Evolutionary conservation across 1,284 basidiomycete species (phyloP).

Genomic region (Ceratobasidium papillatum): DNA sequence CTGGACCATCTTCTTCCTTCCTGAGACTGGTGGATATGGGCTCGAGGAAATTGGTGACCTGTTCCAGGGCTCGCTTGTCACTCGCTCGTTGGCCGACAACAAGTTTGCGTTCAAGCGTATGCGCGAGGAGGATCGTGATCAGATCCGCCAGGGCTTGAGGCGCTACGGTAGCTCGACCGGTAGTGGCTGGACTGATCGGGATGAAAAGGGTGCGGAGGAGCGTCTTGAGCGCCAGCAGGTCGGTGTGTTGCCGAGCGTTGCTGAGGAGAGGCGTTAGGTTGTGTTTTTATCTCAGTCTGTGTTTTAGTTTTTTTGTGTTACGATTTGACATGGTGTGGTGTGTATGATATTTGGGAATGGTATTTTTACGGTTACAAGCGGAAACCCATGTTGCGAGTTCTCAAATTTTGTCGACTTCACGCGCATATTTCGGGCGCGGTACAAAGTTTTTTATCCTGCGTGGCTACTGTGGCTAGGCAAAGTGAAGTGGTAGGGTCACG

Average conservation of each 20-base stretch:
- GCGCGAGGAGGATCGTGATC: slow-evolving; percentile 38
- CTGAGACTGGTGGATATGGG: slow-evolving; percentile 49
- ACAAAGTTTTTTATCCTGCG: too few relatives aligned
- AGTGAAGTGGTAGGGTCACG: too few relatives aligned
- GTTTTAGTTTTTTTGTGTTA: background rate
- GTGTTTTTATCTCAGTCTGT: background rate
- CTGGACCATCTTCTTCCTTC: slow-evolving; percentile 49
- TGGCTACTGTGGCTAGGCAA: too few relatives aligned
- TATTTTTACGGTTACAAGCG: background rate
- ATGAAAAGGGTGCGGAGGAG: slow-evolving; percentile 29
- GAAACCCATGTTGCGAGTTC: too few relatives aligned
- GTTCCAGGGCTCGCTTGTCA: slow-evolving; percentile 49
- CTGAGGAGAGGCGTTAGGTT: slow-evolving; percentile 38
- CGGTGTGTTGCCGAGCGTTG: slow-evolving; percentile 14
- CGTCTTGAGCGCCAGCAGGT: slow-evolving; percentile 32
- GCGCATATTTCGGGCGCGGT: too few relatives aligned
- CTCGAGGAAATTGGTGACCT: slow-evolving; percentile 48
- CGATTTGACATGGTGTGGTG: background rate
- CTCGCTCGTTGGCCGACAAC: slow-evolving; percentile 47
- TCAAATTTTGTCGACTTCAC: too few relatives aligned
- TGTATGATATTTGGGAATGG: slow-evolving; percentile 11
- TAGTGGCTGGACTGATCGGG: slow-evolving; percentile 18
- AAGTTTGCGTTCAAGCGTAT: slow-evolving; percentile 45
- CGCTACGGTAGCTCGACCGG: slow-evolving; percentile 28
- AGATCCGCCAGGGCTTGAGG: slow-evolving; percentile 31